A percentile compares a stretch with the other conserved stretches of the same genome.
phyloP scores from a whole-genome alignment of 306 rosid species.

The Dicorynia guianensis region DNA sequence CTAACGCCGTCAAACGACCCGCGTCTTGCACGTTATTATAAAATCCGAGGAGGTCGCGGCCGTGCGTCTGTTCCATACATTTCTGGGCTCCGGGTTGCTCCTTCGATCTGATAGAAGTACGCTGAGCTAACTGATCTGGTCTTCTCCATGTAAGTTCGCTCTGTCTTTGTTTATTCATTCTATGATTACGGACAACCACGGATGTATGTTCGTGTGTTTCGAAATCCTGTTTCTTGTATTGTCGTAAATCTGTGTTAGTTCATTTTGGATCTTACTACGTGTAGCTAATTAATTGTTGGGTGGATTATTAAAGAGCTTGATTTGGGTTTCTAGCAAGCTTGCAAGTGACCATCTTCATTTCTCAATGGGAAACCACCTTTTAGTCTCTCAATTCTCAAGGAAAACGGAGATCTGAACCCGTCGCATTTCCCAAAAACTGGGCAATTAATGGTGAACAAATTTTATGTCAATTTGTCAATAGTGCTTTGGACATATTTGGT shows the following conservation, averaged over 20 bases:
- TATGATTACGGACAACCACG: no score
- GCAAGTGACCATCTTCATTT: background rate
- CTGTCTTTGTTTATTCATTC: background rate
- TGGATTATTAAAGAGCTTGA: background rate
- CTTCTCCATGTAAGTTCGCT: conserved; percentile 32
- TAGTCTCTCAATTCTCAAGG: background rate
- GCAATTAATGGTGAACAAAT: no score
- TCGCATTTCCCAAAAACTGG: no score
- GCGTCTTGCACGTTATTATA: conserved; percentile 15
- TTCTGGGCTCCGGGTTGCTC: conserved; percentile 32
- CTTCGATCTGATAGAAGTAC: conserved; percentile 49
- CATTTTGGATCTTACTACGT: background rate
- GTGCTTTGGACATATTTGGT: background rate
- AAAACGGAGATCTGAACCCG: background rate
- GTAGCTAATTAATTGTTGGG: background rate
- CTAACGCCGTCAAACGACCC: conserved; percentile 37
- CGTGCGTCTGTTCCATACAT: background rate
- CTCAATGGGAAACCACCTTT: background rate
- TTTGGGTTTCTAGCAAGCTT: conserved; percentile 7
- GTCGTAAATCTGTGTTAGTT: background rate
- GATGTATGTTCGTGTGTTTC: background rate
- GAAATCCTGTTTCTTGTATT: background rate
- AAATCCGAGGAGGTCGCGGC: background rate
- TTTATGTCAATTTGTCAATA: no score
- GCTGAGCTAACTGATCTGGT: conserved; percentile 1